These are phyloP conservation scores for Cymbopogon flexuosus DNA, from an alignment of 202 grass and related monocot genomes.

Conservation along the genomic window DNA sequence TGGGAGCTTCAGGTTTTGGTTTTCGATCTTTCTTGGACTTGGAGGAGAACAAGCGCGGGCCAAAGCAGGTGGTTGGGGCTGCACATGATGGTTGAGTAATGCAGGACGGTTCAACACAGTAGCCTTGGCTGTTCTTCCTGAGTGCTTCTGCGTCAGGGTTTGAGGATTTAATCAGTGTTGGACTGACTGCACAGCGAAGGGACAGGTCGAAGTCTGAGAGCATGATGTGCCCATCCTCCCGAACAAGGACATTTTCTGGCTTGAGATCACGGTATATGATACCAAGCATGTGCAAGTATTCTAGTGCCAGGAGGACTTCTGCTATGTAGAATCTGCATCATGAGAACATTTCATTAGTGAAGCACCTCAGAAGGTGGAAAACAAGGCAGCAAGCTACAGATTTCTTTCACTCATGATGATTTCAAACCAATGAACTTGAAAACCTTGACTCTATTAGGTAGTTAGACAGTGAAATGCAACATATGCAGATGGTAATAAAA, in stretches of 20 bases:
- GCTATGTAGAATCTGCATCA: slow-evolving; percentile 68
- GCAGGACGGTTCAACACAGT: slow-evolving; percentile 56
- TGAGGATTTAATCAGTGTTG: slow-evolving; percentile 54
- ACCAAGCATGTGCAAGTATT: slow-evolving; percentile 81
- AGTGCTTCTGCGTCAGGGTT: slow-evolving; percentile 51
- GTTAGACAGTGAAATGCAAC: background rate
- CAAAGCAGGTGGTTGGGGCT: slow-evolving; percentile 61
- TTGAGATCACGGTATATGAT: slow-evolving; percentile 81
- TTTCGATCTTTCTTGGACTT: slow-evolving; percentile 66
- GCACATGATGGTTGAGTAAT: slow-evolving; percentile 55
- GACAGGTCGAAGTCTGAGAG: slow-evolving; percentile 86
- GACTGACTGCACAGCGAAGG: slow-evolving; percentile 65
- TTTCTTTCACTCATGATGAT: background rate
- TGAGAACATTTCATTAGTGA: slow-evolving; percentile 19
- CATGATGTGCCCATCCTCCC: slow-evolving; percentile 84
- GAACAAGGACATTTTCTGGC: slow-evolving; percentile 77
- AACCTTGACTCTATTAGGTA: background rate
- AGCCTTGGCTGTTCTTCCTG: slow-evolving; percentile 42
- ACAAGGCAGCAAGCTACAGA: background rate
- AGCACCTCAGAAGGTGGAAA: background rate
- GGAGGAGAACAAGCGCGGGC: slow-evolving; percentile 62
- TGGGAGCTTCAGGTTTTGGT: slow-evolving; percentile 50
- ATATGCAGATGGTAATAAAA: background rate
- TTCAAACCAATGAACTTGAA: background rate
- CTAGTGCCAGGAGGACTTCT: slow-evolving; percentile 65